Base-by-base conservation (phyloP, 1,284 basidiomycete genomes). In the Cutaneotrichosporon sp. region DNA sequence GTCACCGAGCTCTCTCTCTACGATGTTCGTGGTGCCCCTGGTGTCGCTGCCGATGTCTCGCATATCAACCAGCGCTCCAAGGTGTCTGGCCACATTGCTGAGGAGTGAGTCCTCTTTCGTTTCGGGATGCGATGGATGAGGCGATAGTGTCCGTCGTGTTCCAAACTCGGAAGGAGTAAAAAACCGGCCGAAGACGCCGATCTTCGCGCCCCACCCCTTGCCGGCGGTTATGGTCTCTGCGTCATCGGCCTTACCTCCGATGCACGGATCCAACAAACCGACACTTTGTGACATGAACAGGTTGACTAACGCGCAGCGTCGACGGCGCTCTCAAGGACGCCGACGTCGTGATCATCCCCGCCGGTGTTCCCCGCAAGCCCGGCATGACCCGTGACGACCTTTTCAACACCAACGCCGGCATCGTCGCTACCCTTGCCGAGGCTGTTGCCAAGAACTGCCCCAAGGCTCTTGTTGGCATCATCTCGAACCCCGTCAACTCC, bases 1-100 rank as follows among this genome's bases (percentile, higher is more conserved):
- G 81, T 97, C 69, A 88, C 87, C 52, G 81, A 85, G 82, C 85
- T 98, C 56, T 80, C 84, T 49, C 84, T 97, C 60, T 97, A 84
- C 76, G 96, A 98, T 89, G 93, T 98, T 77, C 87, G 90, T 74
- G 89, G 90, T 75, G 89, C 93, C 14, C 91, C 92, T 42, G 94
- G 96, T 77, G 93, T 98, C 62, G 91, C 91, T 52, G 89, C 85
- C 62, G 92, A 97, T 79, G 80, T 97, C 59, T 88, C 87, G 58
- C 92, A 97, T 76, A 90, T 96, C 72, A 79, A 80, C 76, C 76
- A 76, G 55, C 49, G 60, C 52, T 74, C 72, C 29, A 57, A 48
- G 33, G 75, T 92, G 54, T 80, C 83, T 63, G 90, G 90, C 31
- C 88, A 79, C 75, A 70, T 73, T 61, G 62, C 70, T 63, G 72